Evolutionary conservation across 202 grass and related monocot genomes (phyloP), one percentile per base, ranked within the genome.

Genomic region (Dendrocalamus latiflorus): DNA sequence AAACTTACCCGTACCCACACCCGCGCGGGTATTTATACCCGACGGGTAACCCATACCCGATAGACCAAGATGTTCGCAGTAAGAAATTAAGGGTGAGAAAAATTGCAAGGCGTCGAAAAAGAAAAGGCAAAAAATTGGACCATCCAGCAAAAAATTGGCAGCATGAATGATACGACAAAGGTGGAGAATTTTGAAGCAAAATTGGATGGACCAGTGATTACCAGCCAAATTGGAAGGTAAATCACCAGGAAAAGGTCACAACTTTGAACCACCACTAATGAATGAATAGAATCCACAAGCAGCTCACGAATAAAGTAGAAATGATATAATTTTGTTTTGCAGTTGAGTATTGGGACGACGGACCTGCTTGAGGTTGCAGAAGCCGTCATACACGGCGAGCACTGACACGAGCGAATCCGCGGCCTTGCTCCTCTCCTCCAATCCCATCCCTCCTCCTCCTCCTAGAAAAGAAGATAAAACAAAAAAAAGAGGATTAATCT

Each of bases 301-400:
- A 60, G 48, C 74, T 63, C 22, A 49, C 9, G 57, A 28, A 70
- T 15, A 45, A 21, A 57, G 37, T 6, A 47, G 20, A 9, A 49
- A 5, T 14, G 2, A 18, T 24, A 43, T 70, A 34, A 58, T 0
- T 6, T 51, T 15, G 17, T 4, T 65, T 7, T 39, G 84, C 26
- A 20, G 8, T 3, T 55, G 37, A 70, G 34, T 10, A 47, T 18
- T 68, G 81, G 13, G 37, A 51, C 13, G 12, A 89, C 45, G 20
- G 41, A 98, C 96, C 89, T 99, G 96, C 73, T 92, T 95, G 78
- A 99, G 96, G 56, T 93, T 93, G 77, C 95, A 98, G 85, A 98
- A 95, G 37, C 95, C 95, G 64, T 93, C 81, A 70, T 95, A 98
- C 38, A 90, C 93, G 78, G 87, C 83, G 73, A 98, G 92, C 76